Evolutionary conservation across 208 protist genomes (phyloP), one percentile per base, ranked within the genome.

Genomic region (Porcisia hertigi): DNA sequence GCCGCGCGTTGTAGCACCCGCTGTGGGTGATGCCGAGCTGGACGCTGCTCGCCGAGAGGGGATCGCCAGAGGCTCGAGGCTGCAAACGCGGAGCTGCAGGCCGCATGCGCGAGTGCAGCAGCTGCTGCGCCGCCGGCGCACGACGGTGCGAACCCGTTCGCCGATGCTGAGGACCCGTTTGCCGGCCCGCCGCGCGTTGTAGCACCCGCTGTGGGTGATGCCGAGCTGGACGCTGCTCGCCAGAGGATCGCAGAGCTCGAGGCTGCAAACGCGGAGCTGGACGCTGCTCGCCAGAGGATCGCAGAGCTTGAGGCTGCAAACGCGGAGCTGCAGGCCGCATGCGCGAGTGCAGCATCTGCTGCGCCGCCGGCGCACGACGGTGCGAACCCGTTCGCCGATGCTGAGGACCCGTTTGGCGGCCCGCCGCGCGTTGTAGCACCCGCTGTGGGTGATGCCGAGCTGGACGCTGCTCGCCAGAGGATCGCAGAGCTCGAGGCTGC

Each of bases 401-500:
- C 63, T 14, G 80, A 66, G 52, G 71, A 79, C 34, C 70, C 64
- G 45, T 73, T 71, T 18, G 65, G 70, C 45, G 57, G 18, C 7
- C 45, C 67, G 12, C 53, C 60, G 30, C 1, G 16, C 53, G 65
- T 45, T 20, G 45, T 52, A 18, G 43, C 41, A 41, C 30, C 59
- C 5, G 57, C 49, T n/a, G 75, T 1, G 23, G 59, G 73, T 16
- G 64, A 72, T n/a, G 59, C n/a, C 16, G 71, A 8, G 71, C 66
- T 79, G n/a, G 18, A 79, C 3, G 76, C 75, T 43, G 76, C 75
- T 4, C 76, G 58, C n/a, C 52, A 23, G 79, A 14, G 69, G 25
- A 73, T 73, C 69, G 69, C 67, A 55, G 71, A 75, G 71, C 70
- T 84, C 53, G 71, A 86, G 63, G 55, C 77, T 45, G 45, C 75